These are phyloP conservation scores for Aspergillus awamori DNA, from an alignment of 2,329 filamentous ascomycete genomes.

Conservation along the genomic window DNA sequence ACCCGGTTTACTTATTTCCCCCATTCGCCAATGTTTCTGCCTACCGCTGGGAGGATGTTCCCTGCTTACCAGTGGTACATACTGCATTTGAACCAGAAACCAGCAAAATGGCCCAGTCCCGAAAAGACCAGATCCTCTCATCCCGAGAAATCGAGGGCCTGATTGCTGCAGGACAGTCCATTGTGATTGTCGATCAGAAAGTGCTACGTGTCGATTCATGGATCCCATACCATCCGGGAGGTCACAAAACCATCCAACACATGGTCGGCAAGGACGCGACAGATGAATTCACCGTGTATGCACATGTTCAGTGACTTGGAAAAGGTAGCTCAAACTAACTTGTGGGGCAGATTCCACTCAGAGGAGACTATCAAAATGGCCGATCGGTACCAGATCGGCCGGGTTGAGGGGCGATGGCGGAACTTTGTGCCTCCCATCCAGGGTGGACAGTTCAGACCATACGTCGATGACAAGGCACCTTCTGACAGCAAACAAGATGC, in stretches of 20 bases:
- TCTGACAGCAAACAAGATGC: background rate
- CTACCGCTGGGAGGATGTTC: too few relatives aligned
- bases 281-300: constrained; percentile 82
- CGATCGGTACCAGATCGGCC: constrained; percentile 77
- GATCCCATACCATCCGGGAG: constrained; percentile 87
- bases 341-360: constrained; percentile 72
- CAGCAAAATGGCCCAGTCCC: background rate
- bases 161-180: constrained; percentile 75
- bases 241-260: constrained; percentile 82
- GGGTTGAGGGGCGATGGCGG: constrained; percentile 74
- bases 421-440: constrained; percentile 91
- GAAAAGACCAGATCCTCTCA: constrained; percentile 2
- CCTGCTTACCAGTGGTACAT: too few relatives aligned
- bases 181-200: constrained; percentile 77
- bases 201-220: constrained; percentile 86
- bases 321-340: constrained; percentile 19
- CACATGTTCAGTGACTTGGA: background rate
- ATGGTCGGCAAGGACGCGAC: constrained; percentile 93
- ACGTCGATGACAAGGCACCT: constrained; percentile 31
- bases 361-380: constrained; percentile 71
- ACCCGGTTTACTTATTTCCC: too few relatives aligned
- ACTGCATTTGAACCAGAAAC: background rate
- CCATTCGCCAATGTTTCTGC: too few relatives aligned
- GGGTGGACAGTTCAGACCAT: constrained; percentile 70
- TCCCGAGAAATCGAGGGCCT: constrained; percentile 66